phyloP scores from a whole-genome alignment of 2,329 filamentous ascomycete species.

The Diaporthe helianthi region DNA sequence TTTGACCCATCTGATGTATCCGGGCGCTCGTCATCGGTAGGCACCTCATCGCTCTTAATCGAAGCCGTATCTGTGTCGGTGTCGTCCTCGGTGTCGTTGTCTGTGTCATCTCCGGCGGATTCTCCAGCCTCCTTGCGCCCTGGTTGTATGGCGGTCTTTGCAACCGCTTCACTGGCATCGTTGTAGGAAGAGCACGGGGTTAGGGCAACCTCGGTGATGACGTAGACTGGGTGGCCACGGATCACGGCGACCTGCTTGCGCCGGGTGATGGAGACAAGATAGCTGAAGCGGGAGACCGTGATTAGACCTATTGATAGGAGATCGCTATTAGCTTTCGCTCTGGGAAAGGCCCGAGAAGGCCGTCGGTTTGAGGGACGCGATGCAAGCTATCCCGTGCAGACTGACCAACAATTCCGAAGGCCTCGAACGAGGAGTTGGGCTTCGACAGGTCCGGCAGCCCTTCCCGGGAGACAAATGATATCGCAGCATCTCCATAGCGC shows the following conservation, averaged over 20 bases:
- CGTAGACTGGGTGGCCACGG: slow-evolving; percentile 81
- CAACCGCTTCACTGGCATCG: slow-evolving; percentile 77
- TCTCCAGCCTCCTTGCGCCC: slow-evolving; percentile 43
- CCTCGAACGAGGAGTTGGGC: slow-evolving; percentile 61
- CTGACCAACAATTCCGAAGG: slow-evolving; percentile 65
- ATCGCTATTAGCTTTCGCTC: background rate
- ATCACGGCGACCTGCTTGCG: slow-evolving; percentile 90
- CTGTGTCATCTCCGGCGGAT: slow-evolving; percentile 42
- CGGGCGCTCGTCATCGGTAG: slow-evolving; percentile 46
- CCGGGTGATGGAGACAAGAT: slow-evolving; percentile 84
- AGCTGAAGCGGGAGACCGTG: slow-evolving; percentile 80
- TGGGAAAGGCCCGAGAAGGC: background rate
- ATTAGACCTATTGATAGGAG: slow-evolving; percentile 71
- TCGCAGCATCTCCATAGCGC: slow-evolving; percentile 68
- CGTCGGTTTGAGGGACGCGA: background rate
- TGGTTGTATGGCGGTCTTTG: slow-evolving; percentile 59
- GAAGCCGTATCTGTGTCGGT: slow-evolving; percentile 47
- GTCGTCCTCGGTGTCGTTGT: slow-evolving; percentile 57
- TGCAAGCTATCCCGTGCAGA: slow-evolving; percentile 16
- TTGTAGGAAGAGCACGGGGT: slow-evolving; percentile 81
- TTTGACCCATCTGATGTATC: slow-evolving; percentile 23
- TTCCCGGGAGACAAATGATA: slow-evolving; percentile 54
- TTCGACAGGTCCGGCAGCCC: slow-evolving; percentile 52
- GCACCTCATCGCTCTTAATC: slow-evolving; percentile 50
- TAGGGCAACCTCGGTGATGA: slow-evolving; percentile 87